Base-by-base conservation (phyloP, 139 green algal genomes). In the Volvox africanus region DNA sequence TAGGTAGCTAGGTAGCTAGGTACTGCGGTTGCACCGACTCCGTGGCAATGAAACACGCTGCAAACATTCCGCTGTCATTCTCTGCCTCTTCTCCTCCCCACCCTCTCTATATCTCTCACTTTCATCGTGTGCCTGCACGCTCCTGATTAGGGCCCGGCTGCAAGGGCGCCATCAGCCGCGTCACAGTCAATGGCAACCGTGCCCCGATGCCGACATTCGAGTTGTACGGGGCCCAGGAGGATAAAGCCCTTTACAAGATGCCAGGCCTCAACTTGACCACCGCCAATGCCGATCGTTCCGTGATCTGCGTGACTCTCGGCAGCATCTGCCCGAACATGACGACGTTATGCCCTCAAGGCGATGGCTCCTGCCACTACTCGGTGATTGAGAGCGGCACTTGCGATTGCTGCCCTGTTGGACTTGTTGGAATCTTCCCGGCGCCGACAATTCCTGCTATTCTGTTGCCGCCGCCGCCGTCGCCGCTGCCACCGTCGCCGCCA, bases 341-440 rank as follows among this genome's bases (percentile, higher is more conserved):
- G 16, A 3, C 20, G 1, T 86, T 93, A 28, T 93, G 90, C 78
- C 62, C 78, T 22, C 11, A 44, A 3, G 76, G 78, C 33, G 84
- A 91, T 21, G 85, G 85, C 79, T 35, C 9, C n/a, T 93, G 90
- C 90, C 76, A 14, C 19, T 91, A 91, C 55, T 33, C 85, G 19
- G 87, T 91, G 33, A 33, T 91, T 14, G 80, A 93, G 83, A 55
- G 28, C 44, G 90, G 68, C 37, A 68, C 87, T 14, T 93, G 90
- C 85, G 67, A 93, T 37, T 93, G 90, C 90, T 93, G 90, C 84
- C 84, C 90, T 24, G 85, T 91, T 0, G 65, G 65, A 67, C 61
- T 69, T 21, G 67, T 84, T 26, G 88, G 88, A 32, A 18, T 88
- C 24, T 89, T 77, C 78, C 90, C 90, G 28, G 83, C 90, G 44